Percentiles rank a stretch among this genome's conserved stretches.
phyloP scores from a whole-genome alignment of 805 yeast species.

The Pichia sporocuriosa region DNA sequence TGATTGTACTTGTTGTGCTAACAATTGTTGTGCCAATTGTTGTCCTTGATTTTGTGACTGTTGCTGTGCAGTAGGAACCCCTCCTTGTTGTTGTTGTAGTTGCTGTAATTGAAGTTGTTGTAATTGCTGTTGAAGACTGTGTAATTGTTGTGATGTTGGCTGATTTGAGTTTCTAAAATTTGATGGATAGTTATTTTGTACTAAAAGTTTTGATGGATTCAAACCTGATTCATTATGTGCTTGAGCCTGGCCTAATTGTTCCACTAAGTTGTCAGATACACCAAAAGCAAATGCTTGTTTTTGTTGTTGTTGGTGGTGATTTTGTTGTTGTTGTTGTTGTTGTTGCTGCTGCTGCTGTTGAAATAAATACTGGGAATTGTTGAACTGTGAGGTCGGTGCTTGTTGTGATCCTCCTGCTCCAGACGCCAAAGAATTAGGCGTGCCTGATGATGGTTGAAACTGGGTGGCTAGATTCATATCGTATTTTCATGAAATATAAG shows the following conservation, averaged over 20 bases:
- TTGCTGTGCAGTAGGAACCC: constrained; percentile 16
- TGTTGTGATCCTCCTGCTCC: constrained; percentile 7
- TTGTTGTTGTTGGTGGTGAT: constrained; percentile 1
- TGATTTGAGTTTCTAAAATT: constrained; percentile 25
- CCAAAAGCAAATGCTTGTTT: constrained; percentile 2
- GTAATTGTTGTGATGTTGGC: constrained; percentile 22
- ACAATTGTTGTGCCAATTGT: constrained; percentile 29
- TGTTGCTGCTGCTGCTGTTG: constrained; percentile 12
- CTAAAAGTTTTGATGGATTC: constrained; percentile 32
- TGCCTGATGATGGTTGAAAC: constrained; percentile 12
- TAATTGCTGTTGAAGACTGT: constrained; percentile 19
- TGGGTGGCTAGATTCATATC: constrained; percentile 15
- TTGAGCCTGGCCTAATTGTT: constrained; percentile 2
- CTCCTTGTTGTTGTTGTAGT: constrained; percentile 14
- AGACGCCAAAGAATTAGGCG: constrained; percentile 1
- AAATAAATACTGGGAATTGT: constrained; percentile 6
- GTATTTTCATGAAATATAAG: not conserved
- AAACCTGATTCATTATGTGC: constrained; percentile 19
- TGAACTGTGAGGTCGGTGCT: constrained; percentile 4
- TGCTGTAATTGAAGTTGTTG: constrained; percentile 22
- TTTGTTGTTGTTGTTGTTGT: constrained; percentile 5
- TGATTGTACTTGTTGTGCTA: constrained; percentile 23
- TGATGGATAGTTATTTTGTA: constrained; percentile 33
- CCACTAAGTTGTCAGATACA: not conserved
- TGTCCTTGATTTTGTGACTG: constrained; percentile 20